phyloP scores from a whole-genome alignment of 164 flowering plant genomes.

The Brasenia schreberi region DNA sequence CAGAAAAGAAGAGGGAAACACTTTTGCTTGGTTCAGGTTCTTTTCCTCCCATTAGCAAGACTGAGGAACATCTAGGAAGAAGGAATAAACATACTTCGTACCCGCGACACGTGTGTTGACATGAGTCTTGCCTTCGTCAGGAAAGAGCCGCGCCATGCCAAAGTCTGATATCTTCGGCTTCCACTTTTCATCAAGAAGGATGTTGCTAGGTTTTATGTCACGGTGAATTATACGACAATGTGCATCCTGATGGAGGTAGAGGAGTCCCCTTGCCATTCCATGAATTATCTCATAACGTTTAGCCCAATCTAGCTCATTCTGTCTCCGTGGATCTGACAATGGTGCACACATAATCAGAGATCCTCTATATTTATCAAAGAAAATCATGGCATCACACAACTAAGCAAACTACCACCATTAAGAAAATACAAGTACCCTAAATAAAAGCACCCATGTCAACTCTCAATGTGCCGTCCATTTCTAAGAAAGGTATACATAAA shows the following conservation, averaged over 20 bases:
- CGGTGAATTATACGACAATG: conserved; percentile 72
- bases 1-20: neutral
- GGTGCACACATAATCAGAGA: too few species aligned
- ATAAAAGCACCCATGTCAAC: too few species aligned
- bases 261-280: conserved; percentile 73
- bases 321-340: conserved; percentile 37
- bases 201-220: conserved; percentile 89
- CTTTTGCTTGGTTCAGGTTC: neutral
- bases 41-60: neutral
- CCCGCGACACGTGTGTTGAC: conserved; percentile 89
- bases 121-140: conserved; percentile 75
- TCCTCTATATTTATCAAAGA: too few species aligned
- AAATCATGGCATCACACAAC: too few species aligned
- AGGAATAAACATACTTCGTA: conserved; percentile 51
- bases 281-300: conserved; percentile 45
- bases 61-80: neutral
- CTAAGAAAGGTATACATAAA: too few species aligned
- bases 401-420: too few species aligned
- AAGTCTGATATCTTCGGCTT: conserved; percentile 93
- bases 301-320: conserved; percentile 61
- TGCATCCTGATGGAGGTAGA: conserved; percentile 81
- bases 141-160: conserved; percentile 90
- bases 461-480: too few species aligned
- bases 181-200: conserved; percentile 88
- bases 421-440: too few species aligned